Evolutionary conservation across 768 basidiomycete genomes (phyloP).

Genomic region (Sarcomyxa edulis): DNA sequence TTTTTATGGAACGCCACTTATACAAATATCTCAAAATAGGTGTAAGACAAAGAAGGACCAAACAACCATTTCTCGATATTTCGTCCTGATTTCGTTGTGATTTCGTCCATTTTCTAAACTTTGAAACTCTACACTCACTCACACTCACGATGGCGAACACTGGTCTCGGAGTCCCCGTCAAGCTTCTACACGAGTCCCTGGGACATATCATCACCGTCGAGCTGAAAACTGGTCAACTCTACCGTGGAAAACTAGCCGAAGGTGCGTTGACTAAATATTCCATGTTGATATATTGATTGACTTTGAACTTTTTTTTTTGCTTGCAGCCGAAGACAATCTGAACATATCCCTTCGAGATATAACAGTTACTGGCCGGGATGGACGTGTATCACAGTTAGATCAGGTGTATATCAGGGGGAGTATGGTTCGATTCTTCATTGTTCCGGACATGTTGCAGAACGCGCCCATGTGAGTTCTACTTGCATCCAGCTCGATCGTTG

Average conservation of each 20-base stretch:
- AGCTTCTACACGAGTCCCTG: slow-evolving; percentile 92
- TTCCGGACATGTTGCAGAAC: slow-evolving; percentile 98
- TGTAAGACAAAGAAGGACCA: no score
- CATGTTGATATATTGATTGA: slow-evolving; percentile 2
- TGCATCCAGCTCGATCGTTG: slow-evolving; percentile 6
- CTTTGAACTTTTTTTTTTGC: slow-evolving; percentile 12
- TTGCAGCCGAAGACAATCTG: slow-evolving; percentile 92
- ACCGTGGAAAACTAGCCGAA: slow-evolving; percentile 95
- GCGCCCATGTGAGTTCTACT: slow-evolving; percentile 82
- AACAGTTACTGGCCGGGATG: slow-evolving; percentile 96
- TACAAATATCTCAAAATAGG: no score
- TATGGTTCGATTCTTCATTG: slow-evolving; percentile 98
- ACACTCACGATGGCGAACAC: slow-evolving; percentile 48
- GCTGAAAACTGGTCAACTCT: slow-evolving; percentile 95
- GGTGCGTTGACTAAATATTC: slow-evolving; percentile 52
- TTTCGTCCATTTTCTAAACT: slow-evolving; percentile 7
- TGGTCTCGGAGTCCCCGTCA: slow-evolving; percentile 91
- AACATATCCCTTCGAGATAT: slow-evolving; percentile 96
- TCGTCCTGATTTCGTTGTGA: neutral
- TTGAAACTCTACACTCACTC: no score
- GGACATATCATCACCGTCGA: slow-evolving; percentile 98
- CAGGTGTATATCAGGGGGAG: slow-evolving; percentile 99
- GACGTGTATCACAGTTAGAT: slow-evolving; percentile 96
- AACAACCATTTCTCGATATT: no score
- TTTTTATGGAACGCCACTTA: no score